Conservation (phyloP, 768 basidiomycete species). For the Lactifluus volemus region DNA sequence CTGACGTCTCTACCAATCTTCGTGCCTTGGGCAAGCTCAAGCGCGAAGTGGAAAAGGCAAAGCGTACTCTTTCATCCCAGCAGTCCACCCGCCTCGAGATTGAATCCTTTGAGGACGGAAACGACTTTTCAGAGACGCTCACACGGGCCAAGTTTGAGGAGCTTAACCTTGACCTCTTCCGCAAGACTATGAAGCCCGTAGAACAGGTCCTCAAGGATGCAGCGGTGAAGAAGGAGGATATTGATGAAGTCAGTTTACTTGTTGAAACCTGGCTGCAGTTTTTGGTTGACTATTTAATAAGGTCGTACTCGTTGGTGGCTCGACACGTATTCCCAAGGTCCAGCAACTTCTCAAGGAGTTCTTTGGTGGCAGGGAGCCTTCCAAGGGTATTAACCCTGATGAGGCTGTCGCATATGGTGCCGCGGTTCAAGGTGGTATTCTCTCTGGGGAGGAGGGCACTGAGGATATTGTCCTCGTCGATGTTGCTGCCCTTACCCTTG, state of each 20-base stretch:
- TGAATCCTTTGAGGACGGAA: slow-evolving; percentile 91
- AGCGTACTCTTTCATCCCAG: slow-evolving; percentile 78
- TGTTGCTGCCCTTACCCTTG: slow-evolving; percentile 92
- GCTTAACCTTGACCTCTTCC: slow-evolving; percentile 97
- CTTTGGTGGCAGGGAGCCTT: slow-evolving; percentile 90
- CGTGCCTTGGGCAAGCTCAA: slow-evolving; percentile 50
- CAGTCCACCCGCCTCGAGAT: slow-evolving; percentile 91
- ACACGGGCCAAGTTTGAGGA: slow-evolving; percentile 99
- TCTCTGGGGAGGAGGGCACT: slow-evolving; percentile 88
- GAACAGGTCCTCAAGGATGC: slow-evolving; percentile 99
- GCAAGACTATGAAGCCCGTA: slow-evolving; percentile 99
- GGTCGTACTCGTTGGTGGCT: slow-evolving; percentile 92
- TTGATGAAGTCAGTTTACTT: slow-evolving; percentile 61
- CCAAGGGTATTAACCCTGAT: slow-evolving; percentile 98
- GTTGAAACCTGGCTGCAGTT: too few species aligned
- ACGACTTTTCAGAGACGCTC: slow-evolving; percentile 94
- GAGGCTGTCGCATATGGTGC: slow-evolving; percentile 99
- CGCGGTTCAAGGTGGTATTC: slow-evolving; percentile 96
- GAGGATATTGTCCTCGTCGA: slow-evolving; percentile 92
- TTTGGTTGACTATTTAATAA: slow-evolving; percentile 19
- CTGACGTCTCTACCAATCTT: slow-evolving; percentile 40
- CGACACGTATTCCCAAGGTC: slow-evolving; percentile 99
- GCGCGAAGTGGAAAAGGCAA: slow-evolving; percentile 39
- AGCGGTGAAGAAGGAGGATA: slow-evolving; percentile 94
- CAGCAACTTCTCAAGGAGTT: slow-evolving; percentile 97